Evolutionary conservation across 352 stramenopile species (phyloP), one percentile per base, ranked within the genome.

Genomic region (Pythium volutum): DNA sequence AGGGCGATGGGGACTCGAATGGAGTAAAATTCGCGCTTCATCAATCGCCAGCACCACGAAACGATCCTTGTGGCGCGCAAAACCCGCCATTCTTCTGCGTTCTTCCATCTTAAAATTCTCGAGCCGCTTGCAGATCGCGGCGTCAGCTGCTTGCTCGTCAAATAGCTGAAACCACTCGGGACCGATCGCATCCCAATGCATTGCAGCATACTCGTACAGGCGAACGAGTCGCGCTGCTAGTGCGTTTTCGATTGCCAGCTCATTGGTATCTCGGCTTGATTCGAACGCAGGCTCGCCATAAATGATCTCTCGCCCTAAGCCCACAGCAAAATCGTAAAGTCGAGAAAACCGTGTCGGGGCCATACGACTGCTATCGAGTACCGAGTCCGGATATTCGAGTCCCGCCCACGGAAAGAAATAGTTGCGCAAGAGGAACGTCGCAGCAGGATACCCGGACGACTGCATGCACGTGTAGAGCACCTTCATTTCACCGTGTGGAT

Each of bases 21-120:
- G 31, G 31, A 31, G 8, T 9, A 47, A 16, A 23, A 27, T 15
- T 7, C 57, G 31, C 11, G 46, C 57, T 25, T 55, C 34, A 25
- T 64, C 57, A n/a, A 64, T 23, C 5, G 18, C 46, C 16, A 56
- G 23, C 20, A 64, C 48, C 18, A 64, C 12, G 34, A 54, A 18
- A 16, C 26, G 46, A 14, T 36, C 9, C 29, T 4, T 11, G 9
- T 46, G 9, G 14, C 3, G 23, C 6, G 31, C 9, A 7, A 11
- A 36, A 18, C 14, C 14, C 12, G 4, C 4, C 18, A 14, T 18
- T 5, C 8, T 8, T 6, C 1, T 58, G 29, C 7, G 1, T 4
- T 0, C 42, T 26, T 8, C 0, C 16, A 9, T 9, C 2, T 3
- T 9, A 12, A 38, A 34, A 0, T 43, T 20, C 51, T 51, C 39